These are phyloP conservation scores for Gymnopilus dilepis DNA, from an alignment of 768 basidiomycete genomes.

Conservation along the genomic window DNA sequence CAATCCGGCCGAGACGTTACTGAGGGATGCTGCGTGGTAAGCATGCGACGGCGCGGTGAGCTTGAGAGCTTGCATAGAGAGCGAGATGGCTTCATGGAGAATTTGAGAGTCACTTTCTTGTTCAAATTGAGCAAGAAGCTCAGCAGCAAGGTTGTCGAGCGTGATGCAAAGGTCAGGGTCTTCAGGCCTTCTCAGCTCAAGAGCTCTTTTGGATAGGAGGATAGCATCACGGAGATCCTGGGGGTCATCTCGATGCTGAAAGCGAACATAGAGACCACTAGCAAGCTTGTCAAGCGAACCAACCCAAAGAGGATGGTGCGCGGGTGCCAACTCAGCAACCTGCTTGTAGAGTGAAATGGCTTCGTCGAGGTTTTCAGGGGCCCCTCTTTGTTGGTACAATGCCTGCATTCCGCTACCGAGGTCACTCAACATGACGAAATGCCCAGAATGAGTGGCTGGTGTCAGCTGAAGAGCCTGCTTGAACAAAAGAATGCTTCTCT, in stretches of 20 bases:
- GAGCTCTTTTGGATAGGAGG: neutral
- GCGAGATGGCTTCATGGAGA: slow-evolving; percentile 2
- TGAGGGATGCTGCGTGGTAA: neutral
- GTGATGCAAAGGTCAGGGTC: neutral
- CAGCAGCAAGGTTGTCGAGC: neutral
- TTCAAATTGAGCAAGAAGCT: slow-evolving; percentile 3
- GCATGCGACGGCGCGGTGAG: neutral
- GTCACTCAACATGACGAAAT: neutral
- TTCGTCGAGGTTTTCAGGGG: neutral
- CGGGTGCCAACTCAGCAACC: neutral
- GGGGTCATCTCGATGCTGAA: neutral
- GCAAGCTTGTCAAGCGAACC: slow-evolving; percentile 1
- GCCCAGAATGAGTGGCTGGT: neutral
- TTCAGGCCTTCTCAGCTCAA: neutral
- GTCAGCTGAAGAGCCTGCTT: neutral
- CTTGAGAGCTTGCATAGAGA: neutral
- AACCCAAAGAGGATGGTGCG: neutral
- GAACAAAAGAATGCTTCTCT: neutral
- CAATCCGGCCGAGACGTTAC: neutral
- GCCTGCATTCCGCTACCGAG: neutral
- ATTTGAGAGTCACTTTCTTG: neutral
- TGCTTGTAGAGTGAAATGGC: slow-evolving; percentile 4
- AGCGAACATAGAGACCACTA: neutral
- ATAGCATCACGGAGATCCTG: slow-evolving; percentile 1
- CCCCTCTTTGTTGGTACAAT: neutral